These are phyloP conservation scores for Mycena alexandri DNA, from an alignment of 768 basidiomycete species.

Conservation along the genomic window DNA sequence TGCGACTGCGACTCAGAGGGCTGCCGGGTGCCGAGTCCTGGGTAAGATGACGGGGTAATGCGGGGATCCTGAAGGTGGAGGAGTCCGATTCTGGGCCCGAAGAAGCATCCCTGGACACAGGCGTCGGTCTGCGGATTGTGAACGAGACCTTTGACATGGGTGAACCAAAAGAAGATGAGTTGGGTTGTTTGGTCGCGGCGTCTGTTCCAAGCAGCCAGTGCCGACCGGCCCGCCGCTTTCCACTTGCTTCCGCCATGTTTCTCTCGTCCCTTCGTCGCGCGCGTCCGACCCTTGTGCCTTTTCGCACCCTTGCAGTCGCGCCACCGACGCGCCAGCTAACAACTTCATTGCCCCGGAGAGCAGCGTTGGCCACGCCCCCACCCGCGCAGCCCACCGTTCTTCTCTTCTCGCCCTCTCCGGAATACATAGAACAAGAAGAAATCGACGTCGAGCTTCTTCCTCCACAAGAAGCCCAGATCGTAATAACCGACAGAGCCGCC, in stretches of 20 bases:
- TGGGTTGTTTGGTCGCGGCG: slow-evolving; percentile 6
- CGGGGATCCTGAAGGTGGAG: slow-evolving; percentile 66
- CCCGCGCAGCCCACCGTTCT: slow-evolving; percentile 62
- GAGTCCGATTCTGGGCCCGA: slow-evolving; percentile 73
- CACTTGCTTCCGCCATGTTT: slow-evolving; percentile 11
- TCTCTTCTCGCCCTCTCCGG: slow-evolving; percentile 62
- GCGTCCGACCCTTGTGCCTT: slow-evolving; percentile 5
- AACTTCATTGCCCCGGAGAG: slow-evolving; percentile 39
- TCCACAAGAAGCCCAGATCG: slow-evolving; percentile 64
- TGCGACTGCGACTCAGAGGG: slow-evolving; percentile 65
- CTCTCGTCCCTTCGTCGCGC: slow-evolving; percentile 21
- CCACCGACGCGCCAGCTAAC: slow-evolving; percentile 38
- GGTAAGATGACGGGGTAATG: slow-evolving; percentile 70
- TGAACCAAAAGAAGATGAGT: slow-evolving; percentile 1
- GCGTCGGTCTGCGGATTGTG: slow-evolving; percentile 85
- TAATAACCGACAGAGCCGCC: slow-evolving; percentile 80
- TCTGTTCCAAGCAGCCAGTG: not conserved
- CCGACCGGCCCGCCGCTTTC: not conserved
- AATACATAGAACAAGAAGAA: slow-evolving; percentile 71
- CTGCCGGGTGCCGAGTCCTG: slow-evolving; percentile 62
- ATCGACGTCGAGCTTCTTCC: slow-evolving; percentile 72
- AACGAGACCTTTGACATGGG: slow-evolving; percentile 75
- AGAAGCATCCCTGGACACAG: slow-evolving; percentile 71
- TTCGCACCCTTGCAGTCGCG: not conserved
- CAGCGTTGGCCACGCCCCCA: slow-evolving; percentile 58